Base-by-base conservation (phyloP, 2,329 filamentous ascomycete species). In the Exophiala spinifera region DNA sequence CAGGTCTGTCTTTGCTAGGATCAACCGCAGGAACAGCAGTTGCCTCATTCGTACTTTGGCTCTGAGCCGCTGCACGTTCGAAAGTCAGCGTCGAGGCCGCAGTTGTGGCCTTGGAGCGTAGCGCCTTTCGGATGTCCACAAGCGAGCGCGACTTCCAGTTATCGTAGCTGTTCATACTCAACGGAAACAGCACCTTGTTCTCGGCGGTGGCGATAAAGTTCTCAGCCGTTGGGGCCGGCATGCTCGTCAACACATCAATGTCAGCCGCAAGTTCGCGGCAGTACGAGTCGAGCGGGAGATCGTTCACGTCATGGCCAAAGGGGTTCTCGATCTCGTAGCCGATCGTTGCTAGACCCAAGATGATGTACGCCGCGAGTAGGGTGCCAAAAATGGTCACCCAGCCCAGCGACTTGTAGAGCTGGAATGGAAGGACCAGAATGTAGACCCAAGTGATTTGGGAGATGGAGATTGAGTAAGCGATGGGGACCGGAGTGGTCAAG, bases 361-460 rank as follows among this genome's bases (percentile, higher is more conserved):
- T 92, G 62, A 94, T 92, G 70, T 92, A 92, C 2, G 87, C 84
- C 2, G 85, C 86, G 13, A 76, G 71, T 14, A 91, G 74, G 42
- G 85, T 86, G 31, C 84, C 89, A 0, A 89, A 89, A 60, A 94
- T 91, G 11, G 89, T 86, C 60, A 91, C 79, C 85, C 86, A 94
- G 6, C 71, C 63, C 1, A 95, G 80, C 2, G 72, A 68, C 0
- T 69, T 66, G 66, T 82, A 81, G 5, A 95, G 82, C 72, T 95
- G 89, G 78, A 94, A 94, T 4, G 89, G 89, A 1, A 95, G 79
- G 28, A 89, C 78, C 63, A 90, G 73, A 49, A 94, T 84, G 72
- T 94, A 95, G 48, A 91, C 81, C 83, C 88, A 91, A 28, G 89
- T 89, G 66, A 94, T 92, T 69, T 95, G 89, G 17, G 85, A 84